phyloP scores from a whole-genome alignment of 495 filamentous ascomycete species.

The Tuber microsphaerosporum region DNA sequence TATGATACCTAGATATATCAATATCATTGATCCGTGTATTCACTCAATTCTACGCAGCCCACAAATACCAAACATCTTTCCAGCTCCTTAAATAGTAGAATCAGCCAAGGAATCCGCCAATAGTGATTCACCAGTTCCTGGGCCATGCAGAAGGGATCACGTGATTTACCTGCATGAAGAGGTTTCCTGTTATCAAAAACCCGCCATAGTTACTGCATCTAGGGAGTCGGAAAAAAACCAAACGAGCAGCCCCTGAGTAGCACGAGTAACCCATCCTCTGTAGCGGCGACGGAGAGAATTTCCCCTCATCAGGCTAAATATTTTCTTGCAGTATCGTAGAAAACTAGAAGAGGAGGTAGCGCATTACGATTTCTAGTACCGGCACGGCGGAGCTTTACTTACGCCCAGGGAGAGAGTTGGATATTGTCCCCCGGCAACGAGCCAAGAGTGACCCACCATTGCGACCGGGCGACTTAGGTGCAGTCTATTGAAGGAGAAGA shows the following conservation, averaged over 20 bases:
- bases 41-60: background rate
- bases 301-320: background rate
- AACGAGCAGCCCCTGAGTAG: background rate
- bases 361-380: background rate
- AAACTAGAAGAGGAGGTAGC: background rate
- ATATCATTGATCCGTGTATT: background rate
- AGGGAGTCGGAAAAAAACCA: background rate
- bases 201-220: background rate
- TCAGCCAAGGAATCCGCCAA: background rate
- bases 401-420: too few relatives aligned
- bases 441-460: too few relatives aligned
- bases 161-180: background rate
- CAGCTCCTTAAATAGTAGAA: background rate
- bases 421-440: too few relatives aligned
- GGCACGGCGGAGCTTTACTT: background rate
- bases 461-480: too few relatives aligned
- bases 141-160: background rate
- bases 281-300: background rate
- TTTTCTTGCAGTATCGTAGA: background rate
- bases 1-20: background rate
- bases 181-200: background rate
- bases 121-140: background rate
- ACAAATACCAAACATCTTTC: background rate
- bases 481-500: too few relatives aligned
- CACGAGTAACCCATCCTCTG: background rate